A percentile compares a stretch with the other conserved stretches of the same genome.
These are phyloP conservation scores for Zasmidium angulare DNA, from an alignment of 2,329 filamentous ascomycete species.

Conservation along the genomic window DNA sequence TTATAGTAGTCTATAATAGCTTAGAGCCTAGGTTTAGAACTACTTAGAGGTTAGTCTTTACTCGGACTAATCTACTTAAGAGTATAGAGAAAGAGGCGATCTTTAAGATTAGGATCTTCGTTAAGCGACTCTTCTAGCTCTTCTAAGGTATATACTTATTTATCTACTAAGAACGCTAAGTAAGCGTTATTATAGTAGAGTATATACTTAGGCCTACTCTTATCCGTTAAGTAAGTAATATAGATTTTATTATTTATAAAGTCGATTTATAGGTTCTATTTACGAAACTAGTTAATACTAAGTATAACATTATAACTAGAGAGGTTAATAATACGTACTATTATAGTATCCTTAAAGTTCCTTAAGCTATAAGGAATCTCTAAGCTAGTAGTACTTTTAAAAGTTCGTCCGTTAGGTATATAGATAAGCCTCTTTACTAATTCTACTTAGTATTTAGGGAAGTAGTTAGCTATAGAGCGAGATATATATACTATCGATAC, in stretches of 20 bases:
- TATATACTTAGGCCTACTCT: no score
- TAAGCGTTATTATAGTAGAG: not conserved
- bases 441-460: not conserved
- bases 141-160: not conserved
- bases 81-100: not conserved
- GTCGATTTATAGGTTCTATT: not conserved
- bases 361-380: not conserved
- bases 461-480: no score
- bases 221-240: not conserved
- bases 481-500: no score
- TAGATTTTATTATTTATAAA: not conserved
- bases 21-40: not conserved
- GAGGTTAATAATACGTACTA: no score
- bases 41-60: no score
- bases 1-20: not conserved
- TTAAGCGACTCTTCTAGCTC: no score
- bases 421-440: not conserved
- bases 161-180: not conserved
- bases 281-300: not conserved
- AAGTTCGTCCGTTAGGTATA: not conserved
- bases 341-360: no score
- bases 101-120: not conserved
- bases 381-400: not conserved
- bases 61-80: not conserved
- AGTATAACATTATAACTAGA: no score